Base-by-base conservation (phyloP, 163 green algal genomes). In the Scenedesmus sp. region DNA sequence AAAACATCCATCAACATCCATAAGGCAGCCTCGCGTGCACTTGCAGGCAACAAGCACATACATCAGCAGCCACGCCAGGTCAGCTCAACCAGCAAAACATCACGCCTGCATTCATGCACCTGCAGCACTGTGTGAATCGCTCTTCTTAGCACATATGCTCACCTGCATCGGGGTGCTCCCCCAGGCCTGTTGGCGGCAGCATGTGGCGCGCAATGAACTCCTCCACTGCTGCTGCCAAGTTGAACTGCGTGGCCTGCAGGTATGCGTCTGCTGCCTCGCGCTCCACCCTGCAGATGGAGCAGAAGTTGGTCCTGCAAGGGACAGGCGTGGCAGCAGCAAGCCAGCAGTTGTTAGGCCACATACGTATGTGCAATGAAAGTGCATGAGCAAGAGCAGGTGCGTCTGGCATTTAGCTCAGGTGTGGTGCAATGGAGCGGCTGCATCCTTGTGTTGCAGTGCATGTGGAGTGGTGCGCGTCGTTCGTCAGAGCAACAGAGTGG, bases 221-320 rank as follows among this genome's bases (percentile, higher is more conserved):
- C 52, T 90, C 86, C 18, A 90, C 86, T 56, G 86, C 86, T 74
- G 86, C 86, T 12, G 79, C 12, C 16, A 90, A 26, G 86, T 90
- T 57, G 67, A 59, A 67, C 18, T 70, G 4, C 23, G 67, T 90
- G 6, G 86, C 67, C 18, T 66, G 20, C 52, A 90, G n/a, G 86
- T 90, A 90, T 1, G 2, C 16, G 6, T 81, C 55, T 15, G 86
- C 86, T 8, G 57, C 86, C 0, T 66, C 86, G 20, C 67, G 54
- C 86, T 90, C 86, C 52, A 84, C 67, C 67, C 66, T 90, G 34
- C 86, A 90, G 52, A 90, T 90, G 18, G 66, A 67, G 46, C 86
- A 90, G 67, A 90, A 90, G 67, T 90, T 90, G 20, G 86, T 90
- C 67, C 86, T 90, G 86, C 83, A 88, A 26, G 52, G 73, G 12